These are phyloP conservation scores for Penicillium sp. DNA, from an alignment of 2,329 filamentous ascomycete genomes.

Conservation along the genomic window DNA sequence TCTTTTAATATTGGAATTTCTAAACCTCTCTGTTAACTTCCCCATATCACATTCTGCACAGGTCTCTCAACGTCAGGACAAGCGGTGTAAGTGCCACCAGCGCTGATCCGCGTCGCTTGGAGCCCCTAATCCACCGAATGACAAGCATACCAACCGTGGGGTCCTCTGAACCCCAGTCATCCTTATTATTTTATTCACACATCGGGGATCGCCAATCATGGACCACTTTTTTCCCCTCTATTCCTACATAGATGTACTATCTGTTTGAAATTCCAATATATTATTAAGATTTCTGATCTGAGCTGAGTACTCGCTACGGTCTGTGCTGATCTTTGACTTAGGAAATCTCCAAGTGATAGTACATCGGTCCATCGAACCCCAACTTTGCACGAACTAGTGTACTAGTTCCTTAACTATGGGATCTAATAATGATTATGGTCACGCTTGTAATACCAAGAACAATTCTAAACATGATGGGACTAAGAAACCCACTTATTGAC, in stretches of 20 bases:
- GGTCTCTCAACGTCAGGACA: constrained; percentile 13
- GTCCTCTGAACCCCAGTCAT: constrained; percentile 20
- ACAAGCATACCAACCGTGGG: constrained; percentile 23
- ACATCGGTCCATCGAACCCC: constrained; percentile 1
- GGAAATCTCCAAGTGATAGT: background rate
- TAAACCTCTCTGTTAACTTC: background rate
- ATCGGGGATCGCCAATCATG: constrained; percentile 14
- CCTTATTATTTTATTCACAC: constrained; percentile 11
- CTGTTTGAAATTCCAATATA: background rate
- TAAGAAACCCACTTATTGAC: constrained; percentile 9
- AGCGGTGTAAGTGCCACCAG: constrained; percentile 26
- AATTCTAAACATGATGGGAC: constrained; percentile 2
- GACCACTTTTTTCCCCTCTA: constrained; percentile 12
- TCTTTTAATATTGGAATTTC: background rate
- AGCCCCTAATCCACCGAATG: constrained; percentile 28
- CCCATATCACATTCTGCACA: background rate
- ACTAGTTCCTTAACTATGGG: background rate
- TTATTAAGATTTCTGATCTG: background rate
- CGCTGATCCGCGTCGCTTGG: constrained; percentile 23
- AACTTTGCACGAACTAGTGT: constrained; percentile 1
- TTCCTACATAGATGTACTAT: background rate
- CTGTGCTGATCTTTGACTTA: constrained; percentile 2
- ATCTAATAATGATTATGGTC: constrained; percentile 2
- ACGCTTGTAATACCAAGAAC: background rate
- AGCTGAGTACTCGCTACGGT: constrained; percentile 4